A percentile compares a stretch with the other conserved stretches of the same genome.
Conservation (phyloP, 805 yeast species). For the Candida pseudoglaebosa region DNA sequence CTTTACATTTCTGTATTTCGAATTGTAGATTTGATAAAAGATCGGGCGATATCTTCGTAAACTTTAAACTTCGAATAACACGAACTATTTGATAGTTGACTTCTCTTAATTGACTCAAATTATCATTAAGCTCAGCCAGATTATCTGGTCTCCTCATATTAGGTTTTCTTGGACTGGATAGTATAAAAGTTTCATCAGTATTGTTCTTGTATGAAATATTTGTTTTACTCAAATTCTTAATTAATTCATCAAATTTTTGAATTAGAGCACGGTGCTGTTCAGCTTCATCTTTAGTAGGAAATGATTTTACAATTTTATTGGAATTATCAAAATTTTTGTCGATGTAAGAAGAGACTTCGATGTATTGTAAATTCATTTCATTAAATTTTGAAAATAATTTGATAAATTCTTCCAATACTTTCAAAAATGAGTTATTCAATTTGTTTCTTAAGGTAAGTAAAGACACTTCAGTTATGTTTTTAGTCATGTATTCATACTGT, state of each 20-base stretch:
- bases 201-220: constrained; percentile 5
- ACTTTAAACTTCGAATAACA: constrained; percentile 30
- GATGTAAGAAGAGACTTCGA: constrained; percentile 26
- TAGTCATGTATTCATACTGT: constrained; percentile 22
- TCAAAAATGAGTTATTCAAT: constrained; percentile 33
- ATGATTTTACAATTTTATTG: constrained; percentile 13
- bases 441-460: constrained; percentile 27
- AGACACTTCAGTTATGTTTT: constrained; percentile 25
- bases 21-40: constrained; percentile 17
- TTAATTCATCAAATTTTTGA: constrained; percentile 26
- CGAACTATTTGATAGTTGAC: constrained; percentile 34
- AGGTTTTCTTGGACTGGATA: constrained; percentile 27
- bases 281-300: constrained; percentile 31
- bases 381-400: constrained; percentile 28
- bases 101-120: constrained; percentile 28
- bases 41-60: constrained; percentile 35
- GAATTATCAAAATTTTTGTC: constrained; percentile 15
- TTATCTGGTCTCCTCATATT: constrained; percentile 5
- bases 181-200: constrained; percentile 16
- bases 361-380: constrained; percentile 19
- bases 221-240: constrained; percentile 17
- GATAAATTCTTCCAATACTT: constrained; percentile 30
- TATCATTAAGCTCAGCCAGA: constrained; percentile 11
- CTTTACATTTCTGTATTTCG: constrained; percentile 24
- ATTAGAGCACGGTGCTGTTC: constrained; percentile 26